phyloP scores from a whole-genome alignment of 1,139 yeast genomes.

The Saccharomyces hybrid region DNA sequence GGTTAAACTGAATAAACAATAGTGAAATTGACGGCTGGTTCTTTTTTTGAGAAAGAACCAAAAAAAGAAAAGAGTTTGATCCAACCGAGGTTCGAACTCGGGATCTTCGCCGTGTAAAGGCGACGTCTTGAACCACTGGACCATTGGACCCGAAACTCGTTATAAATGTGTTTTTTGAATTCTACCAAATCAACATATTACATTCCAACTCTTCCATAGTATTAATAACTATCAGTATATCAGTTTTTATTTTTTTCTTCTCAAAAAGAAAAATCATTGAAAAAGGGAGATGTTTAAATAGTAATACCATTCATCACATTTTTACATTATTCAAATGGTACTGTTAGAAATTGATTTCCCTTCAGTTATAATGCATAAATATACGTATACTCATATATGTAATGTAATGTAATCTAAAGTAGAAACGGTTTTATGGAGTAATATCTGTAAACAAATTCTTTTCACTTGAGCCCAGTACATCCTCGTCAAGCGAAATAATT shows the following conservation, averaged over 20 bases:
- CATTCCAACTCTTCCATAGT: not conserved
- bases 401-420: not conserved
- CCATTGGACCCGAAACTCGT: slow-evolving; percentile 27
- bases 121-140: slow-evolving; percentile 36
- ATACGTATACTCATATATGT: not conserved
- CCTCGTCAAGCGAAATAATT: slow-evolving; percentile 1
- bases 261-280: not conserved
- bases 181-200: not conserved
- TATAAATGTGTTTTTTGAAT: not conserved
- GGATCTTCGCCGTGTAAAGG: slow-evolving; percentile 37
- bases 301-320: not conserved
- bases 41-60: not conserved
- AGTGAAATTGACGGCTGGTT: no score
- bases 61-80: slow-evolving; percentile 18
- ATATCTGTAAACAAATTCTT: not conserved
- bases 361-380: not conserved
- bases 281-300: not conserved
- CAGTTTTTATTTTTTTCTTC: not conserved
- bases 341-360: not conserved
- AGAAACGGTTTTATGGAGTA: not conserved
- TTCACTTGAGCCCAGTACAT: not conserved
- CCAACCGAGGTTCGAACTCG: slow-evolving; percentile 36
- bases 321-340: not conserved
- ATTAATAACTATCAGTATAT: no score
- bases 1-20: no score